Conservation (phyloP, 2,329 filamentous ascomycete species). For the Neoscytalidium dimidiatum region DNA sequence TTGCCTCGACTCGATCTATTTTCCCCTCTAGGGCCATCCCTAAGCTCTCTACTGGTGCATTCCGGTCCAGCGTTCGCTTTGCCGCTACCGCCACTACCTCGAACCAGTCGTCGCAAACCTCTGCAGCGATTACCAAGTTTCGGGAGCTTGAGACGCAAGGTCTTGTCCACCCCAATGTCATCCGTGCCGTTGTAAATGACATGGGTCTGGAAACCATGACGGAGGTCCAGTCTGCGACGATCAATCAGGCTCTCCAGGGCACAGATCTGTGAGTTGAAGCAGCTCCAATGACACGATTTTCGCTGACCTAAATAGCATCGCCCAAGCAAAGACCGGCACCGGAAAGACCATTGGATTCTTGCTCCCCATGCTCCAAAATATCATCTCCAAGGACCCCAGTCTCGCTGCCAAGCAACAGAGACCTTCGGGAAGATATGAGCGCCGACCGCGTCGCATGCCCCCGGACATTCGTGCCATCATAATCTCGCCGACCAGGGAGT, state of each 20-base stretch:
- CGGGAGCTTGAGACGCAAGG: conserved; percentile 44
- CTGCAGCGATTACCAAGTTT: conserved; percentile 42
- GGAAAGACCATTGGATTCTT: conserved; percentile 96
- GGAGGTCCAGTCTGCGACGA: conserved; percentile 83
- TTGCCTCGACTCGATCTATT: not conserved
- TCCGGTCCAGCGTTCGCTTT: conserved; percentile 3
- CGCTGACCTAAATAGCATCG: conserved; percentile 52
- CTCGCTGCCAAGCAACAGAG: conserved; percentile 47
- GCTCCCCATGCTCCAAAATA: conserved; percentile 78
- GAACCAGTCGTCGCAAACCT: conserved; percentile 23
- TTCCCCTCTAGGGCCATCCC: not conserved
- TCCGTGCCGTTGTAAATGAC: conserved; percentile 67
- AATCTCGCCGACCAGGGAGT: conserved; percentile 64
- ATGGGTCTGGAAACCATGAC: conserved; percentile 88
- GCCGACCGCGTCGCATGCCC: conserved; percentile 38
- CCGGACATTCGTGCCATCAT: conserved; percentile 61
- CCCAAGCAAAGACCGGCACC: conserved; percentile 94
- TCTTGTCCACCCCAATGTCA: conserved; percentile 64
- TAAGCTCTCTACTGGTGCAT: not conserved
- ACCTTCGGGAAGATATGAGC: conserved; percentile 24
- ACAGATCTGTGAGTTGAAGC: conserved; percentile 70
- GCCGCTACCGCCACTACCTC: conserved; percentile 13
- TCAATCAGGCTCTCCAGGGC: conserved; percentile 76
- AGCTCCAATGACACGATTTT: not conserved
- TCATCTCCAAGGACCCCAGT: conserved; percentile 64